These are phyloP conservation scores for Trichophyton benhamiae DNA, from an alignment of 2,329 filamentous ascomycete species.

Conservation along the genomic window DNA sequence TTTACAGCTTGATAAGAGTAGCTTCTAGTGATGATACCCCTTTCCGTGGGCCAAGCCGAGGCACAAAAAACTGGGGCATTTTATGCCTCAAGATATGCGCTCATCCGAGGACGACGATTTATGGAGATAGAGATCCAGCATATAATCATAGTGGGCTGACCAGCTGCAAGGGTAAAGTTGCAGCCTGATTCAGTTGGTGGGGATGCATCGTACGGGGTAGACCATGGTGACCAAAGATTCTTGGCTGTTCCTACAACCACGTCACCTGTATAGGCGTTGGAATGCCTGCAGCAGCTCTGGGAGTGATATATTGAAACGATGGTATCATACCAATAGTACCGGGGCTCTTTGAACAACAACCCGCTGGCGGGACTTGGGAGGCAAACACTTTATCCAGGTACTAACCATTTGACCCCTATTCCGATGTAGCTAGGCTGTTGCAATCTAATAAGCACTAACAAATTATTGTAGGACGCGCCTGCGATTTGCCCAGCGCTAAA, in stretches of 20 bases:
- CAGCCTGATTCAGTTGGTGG: too few species aligned
- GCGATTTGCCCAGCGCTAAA: slow-evolving; percentile 41
- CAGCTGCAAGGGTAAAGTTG: too few species aligned
- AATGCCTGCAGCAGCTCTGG: slow-evolving; percentile 48
- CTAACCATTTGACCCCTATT: background rate
- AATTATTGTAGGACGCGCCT: slow-evolving; percentile 36
- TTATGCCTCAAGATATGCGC: background rate
- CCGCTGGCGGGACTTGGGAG: slow-evolving; percentile 51
- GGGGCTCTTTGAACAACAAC: slow-evolving; percentile 46
- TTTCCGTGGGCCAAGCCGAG: background rate
- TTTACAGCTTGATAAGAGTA: background rate
- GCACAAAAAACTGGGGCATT: background rate
- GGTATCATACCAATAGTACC: slow-evolving; percentile 47
- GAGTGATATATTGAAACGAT: slow-evolving; percentile 42
- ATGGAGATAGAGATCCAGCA: too few species aligned
- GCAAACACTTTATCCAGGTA: slow-evolving; percentile 46
- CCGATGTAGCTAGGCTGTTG: background rate
- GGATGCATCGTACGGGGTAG: background rate
- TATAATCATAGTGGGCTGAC: too few species aligned
- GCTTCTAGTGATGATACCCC: background rate
- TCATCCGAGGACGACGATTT: background rate
- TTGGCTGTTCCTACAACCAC: slow-evolving; percentile 16
- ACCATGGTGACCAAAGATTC: background rate
- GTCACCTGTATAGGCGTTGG: slow-evolving; percentile 42
- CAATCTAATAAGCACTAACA: background rate